Evolutionary conservation across 805 yeast species (phyloP).

Genomic region (Teunomyces stri): DNA sequence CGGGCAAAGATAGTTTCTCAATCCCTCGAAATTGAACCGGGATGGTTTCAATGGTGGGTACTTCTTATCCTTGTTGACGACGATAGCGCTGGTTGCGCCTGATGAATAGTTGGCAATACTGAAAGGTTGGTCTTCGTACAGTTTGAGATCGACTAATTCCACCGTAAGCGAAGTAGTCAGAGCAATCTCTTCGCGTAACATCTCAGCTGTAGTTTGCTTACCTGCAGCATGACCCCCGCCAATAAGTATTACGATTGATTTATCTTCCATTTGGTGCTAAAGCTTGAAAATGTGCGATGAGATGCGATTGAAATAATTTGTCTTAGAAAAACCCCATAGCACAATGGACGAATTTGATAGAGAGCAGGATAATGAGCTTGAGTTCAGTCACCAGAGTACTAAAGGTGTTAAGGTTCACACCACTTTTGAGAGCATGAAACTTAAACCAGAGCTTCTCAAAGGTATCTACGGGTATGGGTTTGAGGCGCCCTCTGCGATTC

Average conservation of each 20-base stretch:
- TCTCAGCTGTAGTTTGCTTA: conserved; percentile 36
- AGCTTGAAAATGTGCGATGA: not conserved
- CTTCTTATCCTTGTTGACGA: conserved; percentile 22
- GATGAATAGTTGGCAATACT: conserved; percentile 13
- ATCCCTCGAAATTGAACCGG: conserved; percentile 35
- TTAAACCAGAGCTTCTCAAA: conserved; percentile 37
- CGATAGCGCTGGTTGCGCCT: conserved; percentile 24
- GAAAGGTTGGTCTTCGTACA: conserved; percentile 24
- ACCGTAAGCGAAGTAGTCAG: conserved; percentile 13
- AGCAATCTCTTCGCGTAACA: conserved; percentile 30
- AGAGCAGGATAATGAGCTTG: conserved; percentile 55
- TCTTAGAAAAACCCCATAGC: not conserved
- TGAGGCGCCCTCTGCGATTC: conserved; percentile 80
- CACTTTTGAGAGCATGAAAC: conserved; percentile 41
- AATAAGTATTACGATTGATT: conserved; percentile 41
- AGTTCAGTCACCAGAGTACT: conserved; percentile 49
- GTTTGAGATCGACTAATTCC: conserved; percentile 45
- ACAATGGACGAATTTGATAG: conserved; percentile 55
- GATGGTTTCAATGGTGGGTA: conserved; percentile 36
- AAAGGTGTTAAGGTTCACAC: conserved; percentile 56
- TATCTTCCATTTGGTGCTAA: conserved; percentile 5
- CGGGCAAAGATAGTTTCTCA: conserved; percentile 17
- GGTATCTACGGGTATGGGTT: conserved; percentile 79
- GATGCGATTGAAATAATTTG: not conserved
- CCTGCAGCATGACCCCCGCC: conserved; percentile 69